Evolutionary conservation across 306 rosid genomes (phyloP), one percentile per base, ranked within the genome.

Genomic region (Hippophae rhamnoides): DNA sequence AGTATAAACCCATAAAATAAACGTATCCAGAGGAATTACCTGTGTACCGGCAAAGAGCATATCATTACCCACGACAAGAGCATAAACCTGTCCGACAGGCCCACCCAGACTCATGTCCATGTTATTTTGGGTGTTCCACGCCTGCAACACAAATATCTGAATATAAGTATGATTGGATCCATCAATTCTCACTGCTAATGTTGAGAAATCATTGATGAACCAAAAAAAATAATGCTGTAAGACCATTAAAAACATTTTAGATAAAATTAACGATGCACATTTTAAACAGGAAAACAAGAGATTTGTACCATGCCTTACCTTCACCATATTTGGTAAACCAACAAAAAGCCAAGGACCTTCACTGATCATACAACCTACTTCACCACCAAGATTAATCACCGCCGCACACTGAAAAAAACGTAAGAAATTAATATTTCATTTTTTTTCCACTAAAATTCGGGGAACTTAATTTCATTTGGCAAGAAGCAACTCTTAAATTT

Each of bases 311-410:
- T 42, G 58, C 50, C 78, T 56, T 71, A 92, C 98, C 96, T 88
- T 87, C 43, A 87, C 96, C 75, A 67, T 54, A 75, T 85, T 82
- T 48, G 87, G 86, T 51, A 87, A 64, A 57, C 98, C 98, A 69
- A 92, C 95, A 80, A 92, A 92, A 64, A 92, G 60, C 98, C 98
- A 92, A 54, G 95, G 89, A 59, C 98, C 98, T 78, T 92, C 98
- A 53, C 76, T 74, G 72, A 87, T 83, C 95, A 92, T 85, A 62
- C 89, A 92, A 68, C 98, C 98, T 10, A 92, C 95, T 78, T 92
- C 95, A 69, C 95, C 84, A 10, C 95, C 93, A 66, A 88, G 87
- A 74, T 46, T 73, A 68, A 83, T 52, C 65, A 83, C 78, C 54
- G 70, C 85, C 56, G 67, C 53, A 65, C 96, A 85, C 98, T 92